These are phyloP conservation scores for Yamadazyma ubonensis DNA, from an alignment of 805 yeast genomes.

Conservation along the genomic window DNA sequence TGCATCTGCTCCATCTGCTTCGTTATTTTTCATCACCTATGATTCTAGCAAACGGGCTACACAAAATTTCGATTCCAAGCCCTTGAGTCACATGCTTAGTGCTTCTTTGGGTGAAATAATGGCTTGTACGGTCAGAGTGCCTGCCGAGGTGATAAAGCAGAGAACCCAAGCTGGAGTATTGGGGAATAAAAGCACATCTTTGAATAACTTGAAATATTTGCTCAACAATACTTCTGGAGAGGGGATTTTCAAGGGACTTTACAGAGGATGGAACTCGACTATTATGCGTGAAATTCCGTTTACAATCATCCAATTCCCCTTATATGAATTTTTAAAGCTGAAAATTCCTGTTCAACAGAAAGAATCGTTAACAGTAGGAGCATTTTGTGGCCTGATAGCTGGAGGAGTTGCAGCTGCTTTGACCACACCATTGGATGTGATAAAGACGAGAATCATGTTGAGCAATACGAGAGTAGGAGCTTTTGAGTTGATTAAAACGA, in stretches of 20 bases:
- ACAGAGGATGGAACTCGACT: conserved; percentile 92
- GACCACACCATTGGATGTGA: conserved; percentile 78
- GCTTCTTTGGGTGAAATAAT: conserved; percentile 90
- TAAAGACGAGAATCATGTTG: conserved; percentile 86
- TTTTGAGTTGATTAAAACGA: conserved; percentile 45
- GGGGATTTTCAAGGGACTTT: conserved; percentile 73
- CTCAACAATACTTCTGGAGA: conserved; percentile 69
- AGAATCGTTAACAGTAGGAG: conserved; percentile 70
- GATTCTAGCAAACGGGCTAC: conserved; percentile 63
- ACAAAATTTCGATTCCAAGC: conserved; percentile 25
- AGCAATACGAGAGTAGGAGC: conserved; percentile 50
- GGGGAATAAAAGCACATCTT: conserved; percentile 54
- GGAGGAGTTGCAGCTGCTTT: conserved; percentile 81
- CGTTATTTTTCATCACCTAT: conserved; percentile 63
- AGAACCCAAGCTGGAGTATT: conserved; percentile 65
- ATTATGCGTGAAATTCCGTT: conserved; percentile 95
- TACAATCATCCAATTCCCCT: conserved; percentile 92
- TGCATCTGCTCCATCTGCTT: conserved; percentile 83
- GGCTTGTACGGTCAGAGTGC: conserved; percentile 93
- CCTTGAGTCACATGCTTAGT: conserved; percentile 73
- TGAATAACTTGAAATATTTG: conserved; percentile 63
- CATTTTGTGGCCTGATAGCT: conserved; percentile 78
- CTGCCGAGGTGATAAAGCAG: conserved; percentile 95
- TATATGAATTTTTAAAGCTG: conserved; percentile 79
- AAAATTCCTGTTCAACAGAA: conserved; percentile 38